Evolutionary conservation across 805 yeast species (phyloP), one percentile per base, ranked within the genome.

Genomic region (Wickerhamomyces mucosus): DNA sequence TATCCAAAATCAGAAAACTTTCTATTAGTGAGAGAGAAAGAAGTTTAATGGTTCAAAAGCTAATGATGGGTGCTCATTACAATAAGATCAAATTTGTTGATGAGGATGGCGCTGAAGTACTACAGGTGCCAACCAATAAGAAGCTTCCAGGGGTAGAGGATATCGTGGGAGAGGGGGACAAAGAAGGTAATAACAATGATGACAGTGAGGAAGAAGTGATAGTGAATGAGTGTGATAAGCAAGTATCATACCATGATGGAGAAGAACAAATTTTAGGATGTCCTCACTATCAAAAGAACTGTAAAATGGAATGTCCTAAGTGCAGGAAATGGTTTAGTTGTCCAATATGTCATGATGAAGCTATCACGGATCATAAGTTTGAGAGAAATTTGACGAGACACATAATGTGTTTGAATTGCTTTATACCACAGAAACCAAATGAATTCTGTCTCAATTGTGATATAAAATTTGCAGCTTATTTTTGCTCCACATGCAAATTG

Each of bases 331-430:
- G 94, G 89, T 79, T 62, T 42, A 58, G 83, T 2, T 88, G 96
- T 56, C 68, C 95, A 11, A 72, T 82, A 41, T 88, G 96, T 51
- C 96, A 88, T 55, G 94, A 81, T 46, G 65, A 59, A n/a, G 67
- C 53, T 17, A 64, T 67, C 15, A 36, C 49, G 2, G 47, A 61
- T 10, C 94, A 80, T 52, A 72, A 66, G 41, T 68, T 83, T 47
- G 56, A 53, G 17, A 64, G 95, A 28, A 59, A 62, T 18, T 66
- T 68, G 28, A 81, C 84, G 3, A 64, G 62, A 36, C 78, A 78
- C 49, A 70, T 88, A 36, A 63, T 85, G 43, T 88, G 96, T 55
- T 80, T 86, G 94, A 52, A 59, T 37, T 88, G 96, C 51, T 64
- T 62, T 28, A 69, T 75, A 7, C 79, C 86, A 3, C 96, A 88